Evolutionary conservation across 192 early-diverging fungal genomes (phyloP).

Genomic region (Piromyces finnis): DNA sequence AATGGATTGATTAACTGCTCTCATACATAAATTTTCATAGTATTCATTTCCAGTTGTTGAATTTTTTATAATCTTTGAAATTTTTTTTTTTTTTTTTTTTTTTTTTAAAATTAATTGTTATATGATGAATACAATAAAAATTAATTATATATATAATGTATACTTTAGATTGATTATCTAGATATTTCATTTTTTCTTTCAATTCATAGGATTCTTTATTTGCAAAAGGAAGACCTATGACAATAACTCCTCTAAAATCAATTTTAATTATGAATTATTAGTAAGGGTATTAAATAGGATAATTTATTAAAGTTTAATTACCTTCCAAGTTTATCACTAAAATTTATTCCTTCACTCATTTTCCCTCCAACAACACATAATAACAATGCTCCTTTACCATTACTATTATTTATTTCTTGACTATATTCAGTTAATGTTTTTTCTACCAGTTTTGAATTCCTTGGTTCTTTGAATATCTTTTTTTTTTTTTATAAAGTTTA

Average conservation of each 20-base stretch:
- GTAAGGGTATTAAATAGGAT: no score
- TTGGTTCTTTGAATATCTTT: conserved; percentile 56
- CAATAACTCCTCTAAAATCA: conserved; percentile 46
- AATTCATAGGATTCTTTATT: conserved; percentile 60
- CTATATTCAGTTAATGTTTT: conserved; percentile 40
- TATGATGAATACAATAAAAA: no score
- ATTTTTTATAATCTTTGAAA: conserved; percentile 1
- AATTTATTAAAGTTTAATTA: not conserved
- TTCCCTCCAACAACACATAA: conserved; percentile 82
- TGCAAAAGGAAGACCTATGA: conserved; percentile 79
- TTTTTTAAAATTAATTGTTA: no score
- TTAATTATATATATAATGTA: not conserved
- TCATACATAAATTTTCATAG: conserved; percentile 85
- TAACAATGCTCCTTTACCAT: conserved; percentile 46
- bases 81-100: no score
- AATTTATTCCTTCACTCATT: conserved; percentile 82
- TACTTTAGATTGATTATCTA: conserved; percentile 14
- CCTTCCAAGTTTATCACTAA: conserved; percentile 58
- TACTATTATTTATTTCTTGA: conserved; percentile 14
- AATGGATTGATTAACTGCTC: conserved; percentile 78
- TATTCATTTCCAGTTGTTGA: conserved; percentile 37
- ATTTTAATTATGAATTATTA: no score
- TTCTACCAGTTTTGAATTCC: conserved; percentile 26
- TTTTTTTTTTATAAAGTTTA: not conserved
- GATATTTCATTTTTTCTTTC: conserved; percentile 48